These are phyloP conservation scores for Nemania sp. DNA, from an alignment of 2,329 filamentous ascomycete genomes.

Conservation along the genomic window DNA sequence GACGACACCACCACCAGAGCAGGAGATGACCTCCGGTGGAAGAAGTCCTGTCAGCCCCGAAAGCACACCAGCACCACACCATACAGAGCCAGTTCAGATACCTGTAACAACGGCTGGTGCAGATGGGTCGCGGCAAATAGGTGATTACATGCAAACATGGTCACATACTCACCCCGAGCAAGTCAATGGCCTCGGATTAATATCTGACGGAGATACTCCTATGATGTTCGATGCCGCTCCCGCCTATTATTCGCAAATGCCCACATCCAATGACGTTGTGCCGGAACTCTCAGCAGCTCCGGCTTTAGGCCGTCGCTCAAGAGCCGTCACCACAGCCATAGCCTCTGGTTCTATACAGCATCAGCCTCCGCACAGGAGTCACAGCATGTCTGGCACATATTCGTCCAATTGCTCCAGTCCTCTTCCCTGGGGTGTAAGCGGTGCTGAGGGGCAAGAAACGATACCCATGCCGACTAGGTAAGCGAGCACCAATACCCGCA, in stretches of 20 bases:
- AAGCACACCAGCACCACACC: slow-evolving; percentile 19
- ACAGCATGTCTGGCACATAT: slow-evolving; percentile 37
- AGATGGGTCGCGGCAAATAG: slow-evolving; percentile 31
- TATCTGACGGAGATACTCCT: slow-evolving; percentile 32
- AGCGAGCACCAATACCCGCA: not conserved
- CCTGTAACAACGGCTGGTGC: slow-evolving; percentile 23
- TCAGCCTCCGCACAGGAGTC: slow-evolving; percentile 30
- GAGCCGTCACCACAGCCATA: slow-evolving; percentile 33
- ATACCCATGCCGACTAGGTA: slow-evolving; percentile 34
- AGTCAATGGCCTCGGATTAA: slow-evolving; percentile 34
- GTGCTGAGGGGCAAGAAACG: slow-evolving; percentile 31
- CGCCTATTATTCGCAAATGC: slow-evolving; percentile 33
- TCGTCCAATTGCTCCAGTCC: slow-evolving; percentile 34
- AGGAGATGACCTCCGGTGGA: slow-evolving; percentile 32
- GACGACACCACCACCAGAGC: slow-evolving; percentile 37
- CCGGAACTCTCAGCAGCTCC: slow-evolving; percentile 29
- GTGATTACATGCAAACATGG: slow-evolving; percentile 38
- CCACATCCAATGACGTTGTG: slow-evolving; percentile 32
- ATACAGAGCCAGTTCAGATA: slow-evolving; percentile 25
- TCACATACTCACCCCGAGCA: slow-evolving; percentile 31
- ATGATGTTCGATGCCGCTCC: slow-evolving; percentile 33
- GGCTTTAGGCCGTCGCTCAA: slow-evolving; percentile 28
- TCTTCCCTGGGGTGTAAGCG: slow-evolving; percentile 33
- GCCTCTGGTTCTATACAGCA: slow-evolving; percentile 29
- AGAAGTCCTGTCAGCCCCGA: slow-evolving; percentile 34